Percentiles rank a stretch among this genome's conserved stretches.
phyloP scores from a whole-genome alignment of 2,329 filamentous ascomycete genomes.

The Clonostachys solani region DNA sequence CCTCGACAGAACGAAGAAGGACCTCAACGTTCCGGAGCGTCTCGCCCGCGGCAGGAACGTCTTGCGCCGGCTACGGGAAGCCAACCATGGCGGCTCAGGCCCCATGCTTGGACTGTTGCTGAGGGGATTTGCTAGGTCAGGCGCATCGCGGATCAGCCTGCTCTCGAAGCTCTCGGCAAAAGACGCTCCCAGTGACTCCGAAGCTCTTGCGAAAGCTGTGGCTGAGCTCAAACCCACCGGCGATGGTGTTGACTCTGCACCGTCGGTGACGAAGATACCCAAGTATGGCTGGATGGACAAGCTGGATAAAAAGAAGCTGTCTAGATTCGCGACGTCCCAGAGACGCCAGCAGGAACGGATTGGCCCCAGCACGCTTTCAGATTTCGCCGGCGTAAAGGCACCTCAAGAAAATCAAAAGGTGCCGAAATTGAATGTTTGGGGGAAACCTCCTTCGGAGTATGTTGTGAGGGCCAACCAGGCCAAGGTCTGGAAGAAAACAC shows the following conservation, averaged over 20 bases:
- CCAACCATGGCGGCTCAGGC: constrained; percentile 42
- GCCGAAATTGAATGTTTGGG: constrained; percentile 43
- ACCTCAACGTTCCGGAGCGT: constrained; percentile 14
- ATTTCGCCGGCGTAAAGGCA: constrained; percentile 16
- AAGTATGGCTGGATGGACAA: constrained; percentile 32
- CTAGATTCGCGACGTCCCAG: constrained; percentile 36
- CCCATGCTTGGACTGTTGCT: constrained; percentile 44
- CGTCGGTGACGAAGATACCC: background rate
- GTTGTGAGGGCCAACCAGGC: constrained; percentile 35
- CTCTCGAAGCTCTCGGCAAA: constrained; percentile 28
- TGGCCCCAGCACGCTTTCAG: constrained; percentile 8
- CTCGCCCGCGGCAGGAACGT: constrained; percentile 32
- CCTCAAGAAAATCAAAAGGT: constrained; percentile 27
- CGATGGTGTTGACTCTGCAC: background rate
- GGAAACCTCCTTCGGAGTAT: constrained; percentile 31
- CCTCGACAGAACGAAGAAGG: constrained; percentile 24
- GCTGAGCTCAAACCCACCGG: too few relatives aligned
- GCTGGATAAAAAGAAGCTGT: constrained; percentile 44
- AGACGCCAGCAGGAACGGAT: constrained; percentile 16
- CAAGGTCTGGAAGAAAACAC: constrained; percentile 40
- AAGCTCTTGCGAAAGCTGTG: constrained; percentile 20
- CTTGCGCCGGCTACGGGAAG: constrained; percentile 46
- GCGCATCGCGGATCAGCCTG: constrained; percentile 45
- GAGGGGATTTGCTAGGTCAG: constrained; percentile 47
- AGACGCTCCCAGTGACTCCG: constrained; percentile 30